Evolutionary conservation across 2,329 filamentous ascomycete genomes (phyloP), one percentile per base, ranked within the genome.

Genomic region (Xylaria multiplex): DNA sequence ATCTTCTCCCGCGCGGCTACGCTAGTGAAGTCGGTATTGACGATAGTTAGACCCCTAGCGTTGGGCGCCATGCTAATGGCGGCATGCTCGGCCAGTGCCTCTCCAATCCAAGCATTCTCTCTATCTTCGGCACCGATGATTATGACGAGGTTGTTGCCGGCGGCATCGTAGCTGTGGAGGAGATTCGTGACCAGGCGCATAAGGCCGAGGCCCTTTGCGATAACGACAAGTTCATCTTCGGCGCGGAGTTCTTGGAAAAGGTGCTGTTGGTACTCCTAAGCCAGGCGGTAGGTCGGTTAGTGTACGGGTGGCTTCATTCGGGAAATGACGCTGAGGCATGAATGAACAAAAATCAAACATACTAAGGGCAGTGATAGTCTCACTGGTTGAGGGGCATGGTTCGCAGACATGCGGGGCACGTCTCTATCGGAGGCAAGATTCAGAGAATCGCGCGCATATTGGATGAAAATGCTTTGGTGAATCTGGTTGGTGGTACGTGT

Each of bases 101-200:
- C 96, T 71, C 96, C 96, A 66, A 99, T 93, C 94, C 95, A 98
- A 62, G 91, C 90, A 87, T 97, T 97, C 77, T 99, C 96, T 66
- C 92, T 89, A 40, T 97, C 93, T 66, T 96, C 92, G 42, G 96
- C 94, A 9, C 93, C 94, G 48, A 98, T 89, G 22, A 99, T 81
- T 50, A 99, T 84, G 55, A 99, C 90, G 61, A 99, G 83, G 76
- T 97, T 98, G 80, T 96, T 96, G 14, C 96, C 96, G 3, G 93
- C 93, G 1, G 93, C 94, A 85, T 99, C 96, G 81, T 97, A 97
- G 22, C 94, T 94, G 80, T 99, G 96, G 32, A 99, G 88, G 45
- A 99, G 87, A 77, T 98, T 99, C n/a, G 93, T 96, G 75, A 97
- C 87, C 64, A 99, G 88, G 71, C 93, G 93, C 78, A 97, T 88